Evolutionary conservation across 164 flowering plant genomes (phyloP).

Genomic region (Macadamia integrifolia): DNA sequence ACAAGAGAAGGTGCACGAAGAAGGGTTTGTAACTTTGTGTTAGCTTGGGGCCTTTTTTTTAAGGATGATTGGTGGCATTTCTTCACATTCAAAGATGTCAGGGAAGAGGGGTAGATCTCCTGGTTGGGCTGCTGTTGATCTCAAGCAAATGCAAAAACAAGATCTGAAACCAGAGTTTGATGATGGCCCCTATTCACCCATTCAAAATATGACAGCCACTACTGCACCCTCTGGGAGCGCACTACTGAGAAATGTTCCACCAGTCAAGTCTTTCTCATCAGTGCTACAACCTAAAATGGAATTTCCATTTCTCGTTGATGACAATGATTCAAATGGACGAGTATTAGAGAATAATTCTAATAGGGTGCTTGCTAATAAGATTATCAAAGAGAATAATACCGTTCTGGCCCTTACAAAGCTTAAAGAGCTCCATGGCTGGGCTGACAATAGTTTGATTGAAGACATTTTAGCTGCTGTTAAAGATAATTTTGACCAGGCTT

Average conservation of each 20-base stretch:
- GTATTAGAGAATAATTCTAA: constrained; percentile 12
- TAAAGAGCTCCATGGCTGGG: constrained; percentile 51
- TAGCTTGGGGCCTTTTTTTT: not conserved
- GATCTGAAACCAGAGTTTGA: constrained; percentile 20
- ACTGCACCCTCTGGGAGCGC: constrained; percentile 8
- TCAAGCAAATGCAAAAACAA: constrained; percentile 38
- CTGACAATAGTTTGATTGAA: constrained; percentile 59
- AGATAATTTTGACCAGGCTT: constrained; percentile 47
- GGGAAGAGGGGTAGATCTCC: constrained; percentile 30
- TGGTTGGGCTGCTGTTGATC: constrained; percentile 81
- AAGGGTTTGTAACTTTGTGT: not conserved
- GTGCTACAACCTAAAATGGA: constrained; percentile 21
- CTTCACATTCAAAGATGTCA: constrained; percentile 28
- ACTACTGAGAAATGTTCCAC: constrained; percentile 3
- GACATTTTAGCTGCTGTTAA: constrained; percentile 61
- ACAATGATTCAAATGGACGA: constrained; percentile 9
- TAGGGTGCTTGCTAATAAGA: constrained; percentile 4
- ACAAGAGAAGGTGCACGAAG: constrained; percentile 3
- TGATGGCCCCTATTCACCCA: constrained; percentile 52
- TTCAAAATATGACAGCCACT: constrained; percentile 16
- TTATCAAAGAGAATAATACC: constrained; percentile 7
- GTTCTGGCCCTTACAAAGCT: constrained; percentile 30
- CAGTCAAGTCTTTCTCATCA: constrained; percentile 49
- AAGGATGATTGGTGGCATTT: constrained; percentile 7
- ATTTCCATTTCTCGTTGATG: constrained; percentile 18